Percentiles rank a stretch among this genome's conserved stretches.
Evolutionary conservation across 2,329 filamentous ascomycete genomes (phyloP).

Genomic region (Colletotrichum somersetense): DNA sequence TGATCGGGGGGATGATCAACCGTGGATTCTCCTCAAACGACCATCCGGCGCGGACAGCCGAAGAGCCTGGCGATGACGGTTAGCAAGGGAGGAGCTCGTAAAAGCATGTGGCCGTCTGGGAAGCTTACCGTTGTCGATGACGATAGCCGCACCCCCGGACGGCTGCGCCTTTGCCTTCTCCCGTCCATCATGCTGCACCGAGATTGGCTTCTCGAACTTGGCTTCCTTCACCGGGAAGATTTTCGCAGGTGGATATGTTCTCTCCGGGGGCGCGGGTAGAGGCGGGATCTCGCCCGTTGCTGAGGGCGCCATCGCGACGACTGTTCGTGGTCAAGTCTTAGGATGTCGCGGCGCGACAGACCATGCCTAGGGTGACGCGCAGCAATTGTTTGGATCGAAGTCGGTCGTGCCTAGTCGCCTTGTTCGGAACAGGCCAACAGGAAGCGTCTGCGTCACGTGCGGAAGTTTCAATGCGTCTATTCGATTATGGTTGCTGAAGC

Average conservation of each 20-base stretch:
- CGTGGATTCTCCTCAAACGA: constrained; percentile 89
- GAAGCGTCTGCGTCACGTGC: constrained; percentile 18
- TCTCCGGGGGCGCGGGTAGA: constrained; percentile 55
- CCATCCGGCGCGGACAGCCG: constrained; percentile 91
- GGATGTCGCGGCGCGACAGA: constrained; percentile 40
- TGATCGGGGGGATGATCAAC: constrained; percentile 86
- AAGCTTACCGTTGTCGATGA: constrained; percentile 92
- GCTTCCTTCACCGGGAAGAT: constrained; percentile 74
- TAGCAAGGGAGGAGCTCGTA: constrained; percentile 30
- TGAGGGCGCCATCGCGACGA: constrained; percentile 63
- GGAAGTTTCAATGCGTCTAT: constrained; percentile 33
- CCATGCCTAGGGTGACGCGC: constrained; percentile 29
- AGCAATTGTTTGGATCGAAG: background rate
- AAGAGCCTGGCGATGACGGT: constrained; percentile 74
- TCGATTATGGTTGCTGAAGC: constrained; percentile 27
- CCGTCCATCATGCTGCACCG: constrained; percentile 75
- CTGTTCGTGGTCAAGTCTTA: constrained; percentile 44
- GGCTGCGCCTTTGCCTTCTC: constrained; percentile 71
- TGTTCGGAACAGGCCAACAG: background rate
- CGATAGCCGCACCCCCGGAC: constrained; percentile 78
- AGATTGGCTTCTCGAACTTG: constrained; percentile 68
- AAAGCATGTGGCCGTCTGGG: background rate
- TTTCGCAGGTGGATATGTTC: constrained; percentile 64
- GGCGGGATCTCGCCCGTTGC: constrained; percentile 61
- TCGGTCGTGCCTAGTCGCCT: background rate